phyloP scores from a whole-genome alignment of 257 asterid genomes.

The Nicotiana tomentosiformis region DNA sequence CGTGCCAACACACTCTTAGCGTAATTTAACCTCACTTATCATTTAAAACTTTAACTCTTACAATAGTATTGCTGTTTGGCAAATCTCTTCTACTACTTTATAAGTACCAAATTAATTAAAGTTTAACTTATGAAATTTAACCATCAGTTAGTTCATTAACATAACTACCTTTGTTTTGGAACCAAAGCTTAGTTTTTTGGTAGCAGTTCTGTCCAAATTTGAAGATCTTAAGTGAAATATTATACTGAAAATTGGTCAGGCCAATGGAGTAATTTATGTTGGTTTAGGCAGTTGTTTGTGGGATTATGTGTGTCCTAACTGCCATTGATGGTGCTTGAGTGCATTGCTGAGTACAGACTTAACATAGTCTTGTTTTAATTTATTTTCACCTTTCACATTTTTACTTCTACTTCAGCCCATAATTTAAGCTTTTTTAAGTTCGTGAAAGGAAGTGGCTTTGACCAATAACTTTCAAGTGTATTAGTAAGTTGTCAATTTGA shows the following conservation, averaged over 20 bases:
- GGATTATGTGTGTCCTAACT: not conserved
- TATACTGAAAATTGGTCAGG: not conserved
- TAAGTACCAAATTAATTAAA: not conserved
- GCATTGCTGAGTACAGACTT: not conserved
- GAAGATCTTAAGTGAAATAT: not conserved
- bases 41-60: no score
- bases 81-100: not conserved
- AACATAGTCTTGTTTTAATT: not conserved
- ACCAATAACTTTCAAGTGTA: not conserved
- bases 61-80: not conserved
- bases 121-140: not conserved
- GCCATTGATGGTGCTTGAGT: not conserved
- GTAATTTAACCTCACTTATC: no score
- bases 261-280: not conserved
- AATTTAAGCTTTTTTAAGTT: no score
- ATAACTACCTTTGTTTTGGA: not conserved
- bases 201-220: not conserved
- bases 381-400: not conserved
- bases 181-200: not conserved
- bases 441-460: not conserved
- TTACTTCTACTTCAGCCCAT: not conserved
- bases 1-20: no score
- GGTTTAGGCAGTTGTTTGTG: not conserved
- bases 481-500: not conserved
- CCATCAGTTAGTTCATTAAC: not conserved